Conservation (phyloP, 768 basidiomycete genomes). For the Dioszegia crocea region DNA sequence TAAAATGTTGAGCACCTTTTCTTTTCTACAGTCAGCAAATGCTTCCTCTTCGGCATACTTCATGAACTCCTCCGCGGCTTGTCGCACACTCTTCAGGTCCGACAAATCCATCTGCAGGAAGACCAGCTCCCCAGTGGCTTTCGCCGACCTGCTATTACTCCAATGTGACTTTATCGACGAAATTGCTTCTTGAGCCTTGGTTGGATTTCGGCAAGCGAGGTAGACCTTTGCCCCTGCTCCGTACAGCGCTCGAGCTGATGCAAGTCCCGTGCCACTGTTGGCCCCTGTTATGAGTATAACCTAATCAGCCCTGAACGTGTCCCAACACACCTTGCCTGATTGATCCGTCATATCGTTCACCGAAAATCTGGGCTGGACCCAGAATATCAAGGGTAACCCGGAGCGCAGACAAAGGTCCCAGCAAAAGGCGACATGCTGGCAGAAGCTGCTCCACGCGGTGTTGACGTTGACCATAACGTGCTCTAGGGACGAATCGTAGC, state of each 20-base stretch:
- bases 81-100: constrained; percentile 33
- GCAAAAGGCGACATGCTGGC: neutral
- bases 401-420: constrained; percentile 19
- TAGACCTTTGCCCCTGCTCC: constrained; percentile 37
- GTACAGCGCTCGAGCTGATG: constrained; percentile 30
- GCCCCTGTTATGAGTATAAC: constrained; percentile 39
- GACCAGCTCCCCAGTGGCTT: neutral
- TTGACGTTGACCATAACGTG: too few species aligned
- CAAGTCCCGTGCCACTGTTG: constrained; percentile 37
- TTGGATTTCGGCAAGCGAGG: constrained; percentile 28
- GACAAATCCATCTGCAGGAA: constrained; percentile 38
- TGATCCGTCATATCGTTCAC: constrained; percentile 32
- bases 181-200: constrained; percentile 30
- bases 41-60: constrained; percentile 12
- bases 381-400: constrained; percentile 32
- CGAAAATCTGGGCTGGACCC: constrained; percentile 30
- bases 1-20: constrained; percentile 26
- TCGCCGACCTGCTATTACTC: neutral
- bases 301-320: constrained; percentile 3
- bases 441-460: too few species aligned
- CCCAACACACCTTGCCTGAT: constrained; percentile 30
- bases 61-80: constrained; percentile 23
- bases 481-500: too few species aligned
- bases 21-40: constrained; percentile 7
- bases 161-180: constrained; percentile 19